Evolutionary conservation across 805 yeast genomes (phyloP), one percentile per base, ranked within the genome.

Genomic region (Lipomyces orientalis): DNA sequence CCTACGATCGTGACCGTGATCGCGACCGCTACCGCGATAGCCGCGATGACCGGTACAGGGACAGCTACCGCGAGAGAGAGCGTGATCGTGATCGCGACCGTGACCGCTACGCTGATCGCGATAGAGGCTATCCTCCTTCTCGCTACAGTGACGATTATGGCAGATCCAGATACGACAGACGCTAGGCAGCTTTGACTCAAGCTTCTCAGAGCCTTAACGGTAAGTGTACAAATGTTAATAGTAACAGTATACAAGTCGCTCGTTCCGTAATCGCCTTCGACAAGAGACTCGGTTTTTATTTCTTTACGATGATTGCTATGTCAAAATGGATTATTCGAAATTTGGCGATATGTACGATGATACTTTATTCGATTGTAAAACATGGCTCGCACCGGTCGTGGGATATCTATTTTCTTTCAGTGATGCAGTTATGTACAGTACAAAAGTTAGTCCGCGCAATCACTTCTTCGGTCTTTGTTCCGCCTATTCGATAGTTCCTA

Each of bases 1-100:
- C 58, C 16, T 58, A 66, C 57, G 66, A 64, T 22, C 25, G 51
- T 22, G 62, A 62, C 39, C 65, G 61, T 46, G 60, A 68, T 22
- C 61, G 61, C 49, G 66, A 58, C 34, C 67, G 68, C 55, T 58
- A 66, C 52, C 69, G 69, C 22, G 55, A 62, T 19, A 16, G 63
- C 14, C 57, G 39, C 33, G 35, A 35, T 19, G 61, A 55, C 59
- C 39, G 60, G 7, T n/a, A 55, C 25, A 16, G 64, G 31, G 66
- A 58, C 19, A 25, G 29, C 16, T 33, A 63, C 60, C 64, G 63
- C 29, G 67, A 61, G n/a, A 60, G 66, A 35, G 61, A 60, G 29
- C 67, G 67, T 22, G 64, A 61, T 33, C 49, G 68, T 37, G 54
- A 57, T 49, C 16, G 67, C 25, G 61, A 62, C 34, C 60, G 66